A percentile compares a stretch with the other conserved stretches of the same genome.
phyloP scores from a whole-genome alignment of 306 rosid species.

The Quercus glauca region DNA sequence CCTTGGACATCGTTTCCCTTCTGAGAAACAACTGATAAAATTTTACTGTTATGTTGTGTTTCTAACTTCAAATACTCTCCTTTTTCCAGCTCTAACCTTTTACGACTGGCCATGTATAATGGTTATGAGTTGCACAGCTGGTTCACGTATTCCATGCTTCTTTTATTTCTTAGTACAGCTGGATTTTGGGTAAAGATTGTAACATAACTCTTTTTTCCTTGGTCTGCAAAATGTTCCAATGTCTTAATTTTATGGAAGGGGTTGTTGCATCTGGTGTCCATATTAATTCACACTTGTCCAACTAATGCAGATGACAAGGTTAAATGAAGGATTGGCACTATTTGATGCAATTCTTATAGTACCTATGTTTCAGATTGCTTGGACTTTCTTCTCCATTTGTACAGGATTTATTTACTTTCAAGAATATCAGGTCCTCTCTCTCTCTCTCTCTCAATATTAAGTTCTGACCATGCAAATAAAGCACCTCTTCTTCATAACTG shows the following conservation, averaged over 20 bases:
- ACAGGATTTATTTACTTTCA: slow-evolving; percentile 95
- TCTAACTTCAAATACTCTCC: slow-evolving; percentile 21
- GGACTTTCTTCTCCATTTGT: slow-evolving; percentile 98
- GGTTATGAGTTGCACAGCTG: slow-evolving; percentile 88
- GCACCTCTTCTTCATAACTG: not conserved
- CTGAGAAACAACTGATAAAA: slow-evolving; percentile 11
- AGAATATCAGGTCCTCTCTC: slow-evolving; percentile 76
- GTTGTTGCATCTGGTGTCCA: not conserved
- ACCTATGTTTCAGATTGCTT: slow-evolving; percentile 97
- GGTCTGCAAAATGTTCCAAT: slow-evolving; percentile 3
- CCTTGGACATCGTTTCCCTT: slow-evolving; percentile 23
- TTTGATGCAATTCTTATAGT: slow-evolving; percentile 98
- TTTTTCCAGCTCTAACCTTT: slow-evolving; percentile 75
- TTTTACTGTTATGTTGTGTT: not conserved
- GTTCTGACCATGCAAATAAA: not conserved
- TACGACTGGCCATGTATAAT: slow-evolving; percentile 84
- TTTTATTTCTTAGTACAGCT: slow-evolving; percentile 92
- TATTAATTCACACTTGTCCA: slow-evolving; percentile 13
- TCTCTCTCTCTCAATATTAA: not conserved
- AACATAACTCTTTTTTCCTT: not conserved
- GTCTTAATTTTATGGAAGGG: slow-evolving; percentile 5
- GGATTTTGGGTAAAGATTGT: slow-evolving; percentile 89
- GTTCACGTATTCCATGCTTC: slow-evolving; percentile 94
- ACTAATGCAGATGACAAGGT: slow-evolving; percentile 91
- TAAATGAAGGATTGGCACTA: slow-evolving; percentile 93